Conservation (phyloP, 352 stramenopile genomes). For the Phytophthora idaei region DNA sequence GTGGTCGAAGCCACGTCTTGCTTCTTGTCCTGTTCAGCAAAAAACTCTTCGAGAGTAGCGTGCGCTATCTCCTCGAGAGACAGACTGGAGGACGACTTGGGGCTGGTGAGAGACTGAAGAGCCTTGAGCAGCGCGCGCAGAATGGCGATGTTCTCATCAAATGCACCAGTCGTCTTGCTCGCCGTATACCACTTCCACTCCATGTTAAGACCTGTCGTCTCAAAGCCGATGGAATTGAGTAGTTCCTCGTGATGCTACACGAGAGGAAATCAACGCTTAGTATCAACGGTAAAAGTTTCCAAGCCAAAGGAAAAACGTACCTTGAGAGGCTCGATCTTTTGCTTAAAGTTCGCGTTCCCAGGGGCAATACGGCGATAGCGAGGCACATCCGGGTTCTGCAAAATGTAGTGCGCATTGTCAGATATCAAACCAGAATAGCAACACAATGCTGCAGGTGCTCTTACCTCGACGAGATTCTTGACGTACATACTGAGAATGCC, state of each 20-base stretch:
- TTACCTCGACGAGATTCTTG: slow-evolving; percentile 85
- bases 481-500: slow-evolving; percentile 88
- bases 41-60: slow-evolving; percentile 39
- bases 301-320: slow-evolving; percentile 29
- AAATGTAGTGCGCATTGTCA: slow-evolving; percentile 3
- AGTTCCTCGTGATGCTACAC: slow-evolving; percentile 76
- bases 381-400: slow-evolving; percentile 80
- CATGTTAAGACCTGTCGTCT: slow-evolving; percentile 75
- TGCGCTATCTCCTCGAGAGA: slow-evolving; percentile 62
- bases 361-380: slow-evolving; percentile 80
- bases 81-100: slow-evolving; percentile 44
- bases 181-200: slow-evolving; percentile 85
- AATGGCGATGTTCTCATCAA: slow-evolving; percentile 73
- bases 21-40: slow-evolving; percentile 27
- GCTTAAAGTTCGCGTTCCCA: slow-evolving; percentile 86
- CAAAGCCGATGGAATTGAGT: slow-evolving; percentile 80
- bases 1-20: slow-evolving; percentile 2
- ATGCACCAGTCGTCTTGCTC: slow-evolving; percentile 60
- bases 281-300: background rate
- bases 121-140: slow-evolving; percentile 63
- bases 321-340: slow-evolving; percentile 84
- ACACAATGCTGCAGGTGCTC: background rate
- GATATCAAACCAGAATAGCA: background rate
- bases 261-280: slow-evolving; percentile 9
- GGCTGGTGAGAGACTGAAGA: slow-evolving; percentile 58